Conservation (phyloP, 2,329 filamentous ascomycete species). For the Ciborinia camelliae region DNA sequence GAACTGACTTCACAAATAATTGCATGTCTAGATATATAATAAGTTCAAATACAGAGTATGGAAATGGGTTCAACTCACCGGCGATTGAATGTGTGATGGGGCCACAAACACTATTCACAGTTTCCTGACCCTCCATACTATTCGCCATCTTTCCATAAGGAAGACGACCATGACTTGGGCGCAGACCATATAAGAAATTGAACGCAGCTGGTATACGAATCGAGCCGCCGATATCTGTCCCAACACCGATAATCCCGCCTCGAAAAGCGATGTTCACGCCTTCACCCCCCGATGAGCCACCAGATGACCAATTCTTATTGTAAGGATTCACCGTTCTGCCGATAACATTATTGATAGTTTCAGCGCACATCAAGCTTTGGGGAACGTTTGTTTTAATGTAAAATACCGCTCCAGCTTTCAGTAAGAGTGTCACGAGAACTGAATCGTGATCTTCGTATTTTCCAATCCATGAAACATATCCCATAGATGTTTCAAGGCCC, state of each 20-base stretch:
- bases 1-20: conserved; percentile 38
- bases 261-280: conserved; percentile 36
- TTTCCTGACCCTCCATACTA: conserved; percentile 44
- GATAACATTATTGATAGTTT: conserved; percentile 46
- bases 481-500: conserved; percentile 48
- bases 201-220: conserved; percentile 41
- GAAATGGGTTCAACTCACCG: conserved; percentile 31
- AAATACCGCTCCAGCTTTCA: conserved; percentile 41
- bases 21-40: conserved; percentile 35
- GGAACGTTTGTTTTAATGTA: conserved; percentile 43
- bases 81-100: conserved; percentile 40
- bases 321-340: conserved; percentile 40
- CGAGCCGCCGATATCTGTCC: conserved; percentile 37
- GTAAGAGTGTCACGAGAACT: conserved; percentile 40
- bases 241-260: conserved; percentile 36
- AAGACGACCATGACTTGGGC: conserved; percentile 35
- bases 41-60: conserved; percentile 28
- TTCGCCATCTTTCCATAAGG: conserved; percentile 37
- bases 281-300: conserved; percentile 38
- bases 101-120: conserved; percentile 38
- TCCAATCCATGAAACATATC: conserved; percentile 59
- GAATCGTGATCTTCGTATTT: conserved; percentile 44
- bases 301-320: conserved; percentile 32
- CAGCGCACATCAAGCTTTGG: conserved; percentile 39
- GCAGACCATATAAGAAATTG: conserved; percentile 40